Base-by-base conservation (phyloP, 192 early-diverging fungal species). In the Backusella macrospora region DNA sequence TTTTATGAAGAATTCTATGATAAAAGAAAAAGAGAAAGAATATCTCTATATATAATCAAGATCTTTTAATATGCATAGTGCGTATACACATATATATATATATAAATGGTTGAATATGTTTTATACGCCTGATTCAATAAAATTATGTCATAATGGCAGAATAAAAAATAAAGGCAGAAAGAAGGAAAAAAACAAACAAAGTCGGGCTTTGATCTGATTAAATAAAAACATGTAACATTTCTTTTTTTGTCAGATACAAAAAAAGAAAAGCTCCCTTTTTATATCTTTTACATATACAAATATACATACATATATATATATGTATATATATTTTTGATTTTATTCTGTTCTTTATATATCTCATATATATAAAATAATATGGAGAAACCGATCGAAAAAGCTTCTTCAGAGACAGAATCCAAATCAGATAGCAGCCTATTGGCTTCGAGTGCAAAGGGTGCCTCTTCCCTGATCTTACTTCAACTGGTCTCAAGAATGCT, bases 401-500 rank as follows among this genome's bases (percentile, higher is more conserved):
- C 7, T 1, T 34, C 29, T 34, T 34, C 29, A 23, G 26, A 68
- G 3, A 16, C 52, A 26, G 13, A 15, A 49, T 6, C 47, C 29
- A 34, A 34, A n/a, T 16, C 47, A 49, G 52, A 59, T 12, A 59
- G 21, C 38, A 67, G 72, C 6, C 70, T 89, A 62, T 76, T 89
- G 39, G 82, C 84, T 5, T 85, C 85, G 14, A 88, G 91, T 9
- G 87, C 93, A n/a, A 78, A 87, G 1, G 95, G 94, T 15, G 91
- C 90, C 0, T 87, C 85, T 67, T 93, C 92, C 76, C 77, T 96
- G 15, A 83, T 95, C 45, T 74, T 92, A 5, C 86, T 94, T 13
- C 95, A 96, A 76, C 74, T 94, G 10, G 82, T 91, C 62, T 90
- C 92, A 1, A 82, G 90, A 8, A 81, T 93, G 73, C 76, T 89